Percentiles rank a stretch among this genome's conserved stretches.
Conservation (phyloP, 345 rosid species). For the Isatis tinctoria region DNA sequence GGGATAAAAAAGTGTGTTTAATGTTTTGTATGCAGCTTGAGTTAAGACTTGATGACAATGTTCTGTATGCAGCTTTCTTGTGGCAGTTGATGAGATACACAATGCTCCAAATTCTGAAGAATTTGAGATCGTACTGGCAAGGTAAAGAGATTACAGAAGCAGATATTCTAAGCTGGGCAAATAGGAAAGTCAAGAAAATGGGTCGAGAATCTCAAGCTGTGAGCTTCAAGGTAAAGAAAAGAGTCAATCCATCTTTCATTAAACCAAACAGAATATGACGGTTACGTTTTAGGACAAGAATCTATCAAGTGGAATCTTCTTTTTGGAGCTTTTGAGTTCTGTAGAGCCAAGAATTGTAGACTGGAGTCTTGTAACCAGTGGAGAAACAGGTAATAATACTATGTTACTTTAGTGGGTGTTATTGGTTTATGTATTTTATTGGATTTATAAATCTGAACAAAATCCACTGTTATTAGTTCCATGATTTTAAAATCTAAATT, state of each 20-base stretch:
- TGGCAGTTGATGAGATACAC: slow-evolving; percentile 92
- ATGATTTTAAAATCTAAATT: too few relatives aligned
- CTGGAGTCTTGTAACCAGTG: slow-evolving; percentile 76
- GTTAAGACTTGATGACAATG: background rate
- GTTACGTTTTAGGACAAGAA: slow-evolving; percentile 51
- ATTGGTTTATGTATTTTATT: too few relatives aligned
- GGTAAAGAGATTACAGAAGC: slow-evolving; percentile 79
- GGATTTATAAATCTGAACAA: too few relatives aligned
- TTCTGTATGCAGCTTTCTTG: slow-evolving; percentile 29
- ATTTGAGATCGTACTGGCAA: slow-evolving; percentile 65
- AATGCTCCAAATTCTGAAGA: slow-evolving; percentile 77
- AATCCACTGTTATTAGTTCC: too few relatives aligned
- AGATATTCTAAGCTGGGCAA: slow-evolving; percentile 87
- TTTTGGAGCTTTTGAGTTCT: slow-evolving; percentile 71
- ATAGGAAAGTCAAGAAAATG: slow-evolving; percentile 63
- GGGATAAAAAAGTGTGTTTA: background rate
- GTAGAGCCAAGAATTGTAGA: slow-evolving; percentile 89
- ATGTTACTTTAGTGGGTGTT: background rate
- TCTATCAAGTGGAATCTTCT: slow-evolving; percentile 72
- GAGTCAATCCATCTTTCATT: background rate
- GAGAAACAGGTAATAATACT: slow-evolving; percentile 50
- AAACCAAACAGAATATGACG: background rate
- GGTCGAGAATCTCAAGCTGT: slow-evolving; percentile 58
- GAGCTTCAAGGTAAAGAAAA: slow-evolving; percentile 72
- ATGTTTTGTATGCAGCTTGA: background rate